A percentile compares a stretch with the other conserved stretches of the same genome.
Evolutionary conservation across 2,329 filamentous ascomycete genomes (phyloP).

Genomic region (Phyllosticta citriasiana): DNA sequence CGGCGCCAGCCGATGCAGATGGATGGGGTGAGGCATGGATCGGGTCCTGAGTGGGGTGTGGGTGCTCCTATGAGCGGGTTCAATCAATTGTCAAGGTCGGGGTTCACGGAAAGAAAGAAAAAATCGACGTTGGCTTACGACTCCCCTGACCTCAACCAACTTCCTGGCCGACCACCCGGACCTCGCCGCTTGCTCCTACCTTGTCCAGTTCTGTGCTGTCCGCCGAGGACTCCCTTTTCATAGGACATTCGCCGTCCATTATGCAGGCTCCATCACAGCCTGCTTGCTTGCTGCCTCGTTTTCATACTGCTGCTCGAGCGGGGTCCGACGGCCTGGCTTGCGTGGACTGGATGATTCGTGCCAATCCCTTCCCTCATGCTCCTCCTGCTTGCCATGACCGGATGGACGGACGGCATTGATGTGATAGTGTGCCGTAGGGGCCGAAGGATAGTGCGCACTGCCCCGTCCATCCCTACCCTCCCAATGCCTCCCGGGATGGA

Average conservation of each 20-base stretch:
- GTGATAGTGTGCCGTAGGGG: background rate
- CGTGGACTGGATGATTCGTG: background rate
- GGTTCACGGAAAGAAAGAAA: background rate
- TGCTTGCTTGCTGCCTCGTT: background rate
- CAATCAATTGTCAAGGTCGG: background rate
- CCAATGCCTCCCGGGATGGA: background rate
- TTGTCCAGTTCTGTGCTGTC: background rate
- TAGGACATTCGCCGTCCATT: background rate
- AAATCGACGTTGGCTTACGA: background rate
- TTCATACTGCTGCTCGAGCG: background rate
- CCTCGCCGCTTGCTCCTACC: background rate
- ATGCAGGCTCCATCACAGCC: background rate
- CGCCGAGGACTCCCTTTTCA: background rate
- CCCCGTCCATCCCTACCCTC: background rate
- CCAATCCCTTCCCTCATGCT: background rate
- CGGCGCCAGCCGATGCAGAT: background rate
- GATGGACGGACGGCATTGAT: background rate
- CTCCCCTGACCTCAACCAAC: background rate
- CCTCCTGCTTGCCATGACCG: background rate
- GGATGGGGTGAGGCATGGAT: background rate
- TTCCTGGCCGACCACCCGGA: background rate
- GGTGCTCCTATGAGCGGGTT: background rate
- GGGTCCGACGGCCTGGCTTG: background rate
- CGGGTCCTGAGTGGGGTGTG: background rate
- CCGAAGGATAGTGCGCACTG: background rate